These are phyloP conservation scores for Metschnikowia anglica DNA, from an alignment of 805 yeast species.

Conservation along the genomic window DNA sequence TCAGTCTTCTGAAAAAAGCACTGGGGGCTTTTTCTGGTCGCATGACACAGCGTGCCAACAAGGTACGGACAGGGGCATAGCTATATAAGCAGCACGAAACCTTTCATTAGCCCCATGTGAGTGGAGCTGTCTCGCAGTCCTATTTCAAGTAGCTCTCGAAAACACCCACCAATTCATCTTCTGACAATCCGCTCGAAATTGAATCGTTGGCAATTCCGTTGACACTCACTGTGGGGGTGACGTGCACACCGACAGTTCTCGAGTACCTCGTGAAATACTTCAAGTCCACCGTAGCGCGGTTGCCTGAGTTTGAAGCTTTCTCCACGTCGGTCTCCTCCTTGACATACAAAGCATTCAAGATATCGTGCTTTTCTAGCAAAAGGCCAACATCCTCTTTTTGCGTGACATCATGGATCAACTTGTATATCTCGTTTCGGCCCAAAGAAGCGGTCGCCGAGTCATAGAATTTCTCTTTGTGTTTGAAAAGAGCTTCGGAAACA, in stretches of 20 bases:
- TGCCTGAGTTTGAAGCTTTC: constrained; percentile 51
- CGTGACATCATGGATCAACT: constrained; percentile 37
- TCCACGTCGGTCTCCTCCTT: constrained; percentile 25
- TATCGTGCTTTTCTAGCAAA: constrained; percentile 30
- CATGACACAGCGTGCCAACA: too few relatives aligned
- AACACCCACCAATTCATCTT: constrained; percentile 43
- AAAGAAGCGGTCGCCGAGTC: constrained; percentile 58
- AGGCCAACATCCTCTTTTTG: constrained; percentile 27
- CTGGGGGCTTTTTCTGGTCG: too few relatives aligned
- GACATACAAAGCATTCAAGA: constrained; percentile 40
- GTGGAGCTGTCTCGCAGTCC: too few relatives aligned
- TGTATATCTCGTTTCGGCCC: constrained; percentile 56
- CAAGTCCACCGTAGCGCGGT: constrained; percentile 56
- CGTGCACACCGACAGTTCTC: constrained; percentile 77
- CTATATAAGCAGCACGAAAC: too few relatives aligned
- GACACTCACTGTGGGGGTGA: constrained; percentile 76
- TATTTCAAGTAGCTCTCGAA: constrained; percentile 27
- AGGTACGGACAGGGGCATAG: too few relatives aligned
- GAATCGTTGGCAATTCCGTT: constrained; percentile 61
- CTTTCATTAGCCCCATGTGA: too few relatives aligned
- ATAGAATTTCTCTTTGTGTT: constrained; percentile 52
- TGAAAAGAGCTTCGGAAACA: constrained; percentile 56
- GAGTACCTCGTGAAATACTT: constrained; percentile 72
- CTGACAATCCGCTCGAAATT: constrained; percentile 62
- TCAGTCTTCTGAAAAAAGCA: too few relatives aligned